Evolutionary conservation across 2,329 filamentous ascomycete genomes (phyloP).

Genomic region (Pseudopyrenochaeta lycopersici): DNA sequence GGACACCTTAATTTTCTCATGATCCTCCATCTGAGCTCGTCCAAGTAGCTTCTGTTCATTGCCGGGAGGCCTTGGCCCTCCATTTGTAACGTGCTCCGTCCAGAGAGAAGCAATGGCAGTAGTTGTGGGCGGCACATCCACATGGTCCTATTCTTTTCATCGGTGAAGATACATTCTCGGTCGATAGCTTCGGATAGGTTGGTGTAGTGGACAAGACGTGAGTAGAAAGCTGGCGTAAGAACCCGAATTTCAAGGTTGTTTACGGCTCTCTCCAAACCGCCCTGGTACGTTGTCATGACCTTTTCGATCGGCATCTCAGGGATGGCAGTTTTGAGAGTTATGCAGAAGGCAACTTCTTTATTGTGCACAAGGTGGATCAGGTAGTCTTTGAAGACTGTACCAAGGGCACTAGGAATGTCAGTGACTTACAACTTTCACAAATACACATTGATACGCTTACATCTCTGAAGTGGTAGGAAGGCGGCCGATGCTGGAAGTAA

Average conservation of each 20-base stretch:
- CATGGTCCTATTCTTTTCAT: constrained; percentile 66
- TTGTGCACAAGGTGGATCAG: constrained; percentile 59
- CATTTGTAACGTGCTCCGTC: constrained; percentile 48
- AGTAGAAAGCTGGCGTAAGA: constrained; percentile 73
- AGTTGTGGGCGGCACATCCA: constrained; percentile 65
- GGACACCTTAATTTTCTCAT: constrained; percentile 52
- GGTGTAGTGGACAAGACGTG: constrained; percentile 69
- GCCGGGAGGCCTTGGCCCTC: background rate
- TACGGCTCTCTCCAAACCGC: constrained; percentile 6
- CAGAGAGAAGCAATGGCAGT: constrained; percentile 47
- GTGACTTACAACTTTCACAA: background rate
- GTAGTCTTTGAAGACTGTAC: constrained; percentile 52
- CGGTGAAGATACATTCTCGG: constrained; percentile 61
- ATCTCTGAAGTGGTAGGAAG: constrained; percentile 61
- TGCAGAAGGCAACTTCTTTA: constrained; percentile 54
- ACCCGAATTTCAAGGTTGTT: constrained; percentile 65
- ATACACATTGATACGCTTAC: constrained; percentile 22
- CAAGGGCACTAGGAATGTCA: constrained; percentile 39
- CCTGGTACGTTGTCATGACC: constrained; percentile 30
- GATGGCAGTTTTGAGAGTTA: constrained; percentile 66
- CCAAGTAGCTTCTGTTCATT: constrained; percentile 19
- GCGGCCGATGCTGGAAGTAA: constrained; percentile 64
- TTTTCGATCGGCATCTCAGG: constrained; percentile 27
- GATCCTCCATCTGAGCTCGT: constrained; percentile 48
- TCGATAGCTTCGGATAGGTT: constrained; percentile 70